phyloP scores from a whole-genome alignment of 352 stramenopile species.

The Globisporangium cederbergense region DNA sequence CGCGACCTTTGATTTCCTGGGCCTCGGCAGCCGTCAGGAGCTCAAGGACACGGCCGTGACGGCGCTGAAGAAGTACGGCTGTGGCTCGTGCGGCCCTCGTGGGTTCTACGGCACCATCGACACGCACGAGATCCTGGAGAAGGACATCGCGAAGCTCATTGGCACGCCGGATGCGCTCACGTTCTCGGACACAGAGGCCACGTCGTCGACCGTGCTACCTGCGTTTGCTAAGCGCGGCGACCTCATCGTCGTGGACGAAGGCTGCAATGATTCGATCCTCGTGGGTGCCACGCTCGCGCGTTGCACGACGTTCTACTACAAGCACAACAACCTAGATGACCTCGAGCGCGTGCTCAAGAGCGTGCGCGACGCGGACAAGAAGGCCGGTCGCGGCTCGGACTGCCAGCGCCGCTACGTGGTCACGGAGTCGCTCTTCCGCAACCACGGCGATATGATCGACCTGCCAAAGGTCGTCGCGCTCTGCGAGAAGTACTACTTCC shows the following conservation, averaged over 20 bases:
- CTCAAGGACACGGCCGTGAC: conserved; percentile 88
- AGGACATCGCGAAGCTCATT: conserved; percentile 90
- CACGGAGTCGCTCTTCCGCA: conserved; percentile 97
- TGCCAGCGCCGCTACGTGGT: conserved; percentile 96
- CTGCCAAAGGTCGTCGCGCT: conserved; percentile 93
- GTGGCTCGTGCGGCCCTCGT: conserved; percentile 95
- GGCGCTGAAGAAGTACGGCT: conserved; percentile 96
- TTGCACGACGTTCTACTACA: conserved; percentile 94
- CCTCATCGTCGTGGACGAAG: conserved; percentile 95
- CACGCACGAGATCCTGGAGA: conserved; percentile 89
- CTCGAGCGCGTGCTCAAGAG: conserved; percentile 91
- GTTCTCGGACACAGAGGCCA: conserved; percentile 96
- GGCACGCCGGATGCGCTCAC: conserved; percentile 93
- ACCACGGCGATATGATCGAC: conserved; percentile 93
- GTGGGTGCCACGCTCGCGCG: conserved; percentile 92
- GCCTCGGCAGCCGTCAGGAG: conserved; percentile 76
- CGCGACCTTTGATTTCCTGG: conserved; percentile 96
- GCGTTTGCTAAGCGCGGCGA: conserved; percentile 98
- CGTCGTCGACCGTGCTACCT: conserved; percentile 91
- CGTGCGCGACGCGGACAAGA: conserved; percentile 86
- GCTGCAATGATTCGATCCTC: conserved; percentile 93
- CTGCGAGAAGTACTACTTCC: conserved; percentile 88
- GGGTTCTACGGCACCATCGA: conserved; percentile 99
- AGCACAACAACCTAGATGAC: conserved; percentile 98
- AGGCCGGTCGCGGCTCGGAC: conserved; percentile 67